Percentiles rank a stretch among this genome's conserved stretches.
Evolutionary conservation across 257 asterid genomes (phyloP).

Genomic region (Penstemon barbatus): DNA sequence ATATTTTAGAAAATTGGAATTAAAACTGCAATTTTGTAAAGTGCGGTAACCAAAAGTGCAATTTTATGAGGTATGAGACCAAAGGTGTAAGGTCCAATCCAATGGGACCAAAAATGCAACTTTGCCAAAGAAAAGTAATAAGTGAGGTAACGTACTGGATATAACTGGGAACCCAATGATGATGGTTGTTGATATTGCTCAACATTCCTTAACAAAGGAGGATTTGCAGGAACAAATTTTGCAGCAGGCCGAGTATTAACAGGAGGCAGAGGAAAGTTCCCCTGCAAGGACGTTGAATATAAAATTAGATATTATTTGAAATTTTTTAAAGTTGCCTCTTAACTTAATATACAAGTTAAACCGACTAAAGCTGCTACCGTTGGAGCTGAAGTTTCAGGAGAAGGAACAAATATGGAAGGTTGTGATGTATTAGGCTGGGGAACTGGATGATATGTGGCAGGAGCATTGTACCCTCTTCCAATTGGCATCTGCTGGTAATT

Average conservation of each 20-base stretch:
- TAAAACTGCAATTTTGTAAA: too few species aligned
- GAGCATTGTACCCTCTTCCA: slow-evolving; percentile 52
- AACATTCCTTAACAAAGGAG: slow-evolving; percentile 62
- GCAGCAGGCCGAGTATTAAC: slow-evolving; percentile 63
- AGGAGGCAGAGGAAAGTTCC: slow-evolving; percentile 66
- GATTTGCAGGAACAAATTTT: slow-evolving; percentile 76
- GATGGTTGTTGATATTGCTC: slow-evolving; percentile 88
- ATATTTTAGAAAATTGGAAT: too few species aligned
- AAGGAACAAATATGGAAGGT: slow-evolving; percentile 74
- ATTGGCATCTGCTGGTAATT: slow-evolving; percentile 60
- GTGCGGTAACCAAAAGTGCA: too few species aligned
- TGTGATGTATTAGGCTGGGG: slow-evolving; percentile 51
- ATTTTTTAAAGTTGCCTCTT: slow-evolving; percentile 16
- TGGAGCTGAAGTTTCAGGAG: slow-evolving; percentile 59
- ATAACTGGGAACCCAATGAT: slow-evolving; percentile 79
- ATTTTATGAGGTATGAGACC: too few species aligned
- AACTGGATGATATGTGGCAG: slow-evolving; percentile 47
- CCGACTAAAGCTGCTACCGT: slow-evolving; percentile 40
- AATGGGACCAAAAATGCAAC: too few species aligned
- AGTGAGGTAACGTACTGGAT: slow-evolving; percentile 60
- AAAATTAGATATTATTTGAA: neutral
- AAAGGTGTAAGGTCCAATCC: too few species aligned
- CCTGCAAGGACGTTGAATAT: slow-evolving; percentile 44
- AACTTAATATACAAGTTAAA: slow-evolving; percentile 20
- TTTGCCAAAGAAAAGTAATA: neutral